phyloP scores from a whole-genome alignment of 306 rosid species.

The Sophora flavescens region DNA sequence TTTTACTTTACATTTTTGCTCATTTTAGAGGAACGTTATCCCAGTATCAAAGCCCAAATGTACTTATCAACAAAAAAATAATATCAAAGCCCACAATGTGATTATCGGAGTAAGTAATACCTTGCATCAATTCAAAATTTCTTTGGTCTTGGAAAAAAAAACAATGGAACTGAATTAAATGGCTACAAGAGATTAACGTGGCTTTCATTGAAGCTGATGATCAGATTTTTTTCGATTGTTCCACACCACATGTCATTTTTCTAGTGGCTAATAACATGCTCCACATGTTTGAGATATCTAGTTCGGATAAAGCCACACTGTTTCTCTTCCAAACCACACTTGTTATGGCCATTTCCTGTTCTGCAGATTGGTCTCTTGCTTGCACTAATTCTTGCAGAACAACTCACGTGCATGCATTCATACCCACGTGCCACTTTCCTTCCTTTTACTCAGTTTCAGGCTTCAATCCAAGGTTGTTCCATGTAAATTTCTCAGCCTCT shows the following conservation, averaged over 20 bases:
- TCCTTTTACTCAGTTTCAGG: slow-evolving; percentile 44
- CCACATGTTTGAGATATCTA: slow-evolving; percentile 45
- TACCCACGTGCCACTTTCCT: slow-evolving; percentile 47
- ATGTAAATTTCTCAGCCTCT: slow-evolving; percentile 53
- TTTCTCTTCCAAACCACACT: slow-evolving; percentile 35
- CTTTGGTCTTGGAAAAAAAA: neutral
- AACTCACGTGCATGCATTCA: slow-evolving; percentile 36
- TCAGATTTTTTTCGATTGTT: neutral
- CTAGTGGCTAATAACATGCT: slow-evolving; percentile 36
- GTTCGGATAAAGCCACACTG: slow-evolving; percentile 47
- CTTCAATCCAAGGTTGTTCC: slow-evolving; percentile 44
- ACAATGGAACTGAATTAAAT: neutral
- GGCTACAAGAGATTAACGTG: slow-evolving; percentile 26
- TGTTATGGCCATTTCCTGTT: slow-evolving; percentile 63
- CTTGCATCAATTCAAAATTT: no score
- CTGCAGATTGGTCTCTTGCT: slow-evolving; percentile 66
- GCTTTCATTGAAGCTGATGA: neutral
- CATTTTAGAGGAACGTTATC: no score
- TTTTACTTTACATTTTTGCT: no score
- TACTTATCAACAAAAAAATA: no score
- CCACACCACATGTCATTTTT: slow-evolving; percentile 44
- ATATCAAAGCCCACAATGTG: no score
- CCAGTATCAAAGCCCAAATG: no score
- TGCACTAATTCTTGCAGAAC: slow-evolving; percentile 41
- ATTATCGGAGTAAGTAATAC: no score